phyloP scores from a whole-genome alignment of 768 basidiomycete genomes.

The Tylopilus cervinicoccineus region DNA sequence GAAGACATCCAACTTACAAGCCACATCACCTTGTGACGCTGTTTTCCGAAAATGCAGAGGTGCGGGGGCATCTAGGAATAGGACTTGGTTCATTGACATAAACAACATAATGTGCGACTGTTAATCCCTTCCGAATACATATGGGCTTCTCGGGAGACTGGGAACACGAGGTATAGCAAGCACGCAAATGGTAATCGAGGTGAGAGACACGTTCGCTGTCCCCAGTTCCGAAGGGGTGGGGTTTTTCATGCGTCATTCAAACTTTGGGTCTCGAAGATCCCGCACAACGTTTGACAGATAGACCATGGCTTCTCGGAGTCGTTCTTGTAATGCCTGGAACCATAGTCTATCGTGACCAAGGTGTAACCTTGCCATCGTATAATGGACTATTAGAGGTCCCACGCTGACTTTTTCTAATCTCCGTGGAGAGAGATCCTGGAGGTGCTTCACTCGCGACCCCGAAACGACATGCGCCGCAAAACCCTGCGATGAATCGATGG shows the following conservation, averaged over 20 bases:
- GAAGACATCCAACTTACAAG: slow-evolving; percentile 11
- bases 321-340: slow-evolving; percentile 1
- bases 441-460: not conserved
- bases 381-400: not conserved
- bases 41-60: not conserved
- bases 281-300: not conserved
- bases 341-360: not conserved
- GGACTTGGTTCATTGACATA: not conserved
- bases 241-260: not conserved
- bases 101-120: no score
- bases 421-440: not conserved
- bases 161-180: no score
- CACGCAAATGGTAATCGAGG: no score
- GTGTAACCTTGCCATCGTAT: not conserved
- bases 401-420: not conserved
- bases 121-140: no score
- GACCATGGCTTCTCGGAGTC: not conserved
- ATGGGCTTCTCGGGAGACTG: no score
- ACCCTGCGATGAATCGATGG: not conserved
- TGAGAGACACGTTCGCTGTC: no score
- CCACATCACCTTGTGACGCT: slow-evolving; percentile 1
- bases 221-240: no score
- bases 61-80: not conserved
- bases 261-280: not conserved
- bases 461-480: not conserved